Evolutionary conservation across 805 yeast species (phyloP).

Genomic region (Cyberlindnera maritima): DNA sequence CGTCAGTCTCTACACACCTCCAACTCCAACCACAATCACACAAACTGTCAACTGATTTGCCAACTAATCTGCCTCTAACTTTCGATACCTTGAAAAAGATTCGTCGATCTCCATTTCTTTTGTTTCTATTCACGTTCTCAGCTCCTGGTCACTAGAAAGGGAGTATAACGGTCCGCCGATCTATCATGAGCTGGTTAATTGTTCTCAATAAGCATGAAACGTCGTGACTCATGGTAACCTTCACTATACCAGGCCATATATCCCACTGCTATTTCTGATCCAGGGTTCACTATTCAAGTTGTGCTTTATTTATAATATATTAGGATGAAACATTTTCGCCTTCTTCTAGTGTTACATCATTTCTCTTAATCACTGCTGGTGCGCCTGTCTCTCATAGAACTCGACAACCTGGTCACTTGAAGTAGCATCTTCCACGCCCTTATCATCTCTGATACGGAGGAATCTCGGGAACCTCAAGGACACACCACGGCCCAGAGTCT

Average conservation of each 20-base stretch:
- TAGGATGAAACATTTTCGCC: too few species aligned
- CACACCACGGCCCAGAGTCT: constrained; percentile 74
- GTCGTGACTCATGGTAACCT: too few species aligned
- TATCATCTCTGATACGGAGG: constrained; percentile 80
- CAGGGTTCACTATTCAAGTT: too few species aligned
- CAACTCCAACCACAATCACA: constrained; percentile 1
- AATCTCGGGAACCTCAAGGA: constrained; percentile 89
- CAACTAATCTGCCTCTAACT: neutral
- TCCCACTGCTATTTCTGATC: too few species aligned
- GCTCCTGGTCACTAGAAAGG: too few species aligned
- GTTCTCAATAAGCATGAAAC: too few species aligned
- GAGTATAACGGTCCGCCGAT: too few species aligned
- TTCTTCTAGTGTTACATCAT: too few species aligned
- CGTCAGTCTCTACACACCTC: neutral
- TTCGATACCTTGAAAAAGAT: too few species aligned
- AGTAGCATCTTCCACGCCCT: constrained; percentile 82
- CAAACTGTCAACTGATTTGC: neutral
- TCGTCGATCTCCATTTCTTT: neutral
- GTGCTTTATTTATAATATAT: too few species aligned
- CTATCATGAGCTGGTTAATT: too few species aligned
- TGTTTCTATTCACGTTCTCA: neutral
- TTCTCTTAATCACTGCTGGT: constrained; percentile 14
- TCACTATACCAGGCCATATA: too few species aligned
- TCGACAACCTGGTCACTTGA: constrained; percentile 80
- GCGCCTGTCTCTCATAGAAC: constrained; percentile 69